Evolutionary conservation across 805 yeast genomes (phyloP).

Genomic region (Saturnispora kantuleensis): DNA sequence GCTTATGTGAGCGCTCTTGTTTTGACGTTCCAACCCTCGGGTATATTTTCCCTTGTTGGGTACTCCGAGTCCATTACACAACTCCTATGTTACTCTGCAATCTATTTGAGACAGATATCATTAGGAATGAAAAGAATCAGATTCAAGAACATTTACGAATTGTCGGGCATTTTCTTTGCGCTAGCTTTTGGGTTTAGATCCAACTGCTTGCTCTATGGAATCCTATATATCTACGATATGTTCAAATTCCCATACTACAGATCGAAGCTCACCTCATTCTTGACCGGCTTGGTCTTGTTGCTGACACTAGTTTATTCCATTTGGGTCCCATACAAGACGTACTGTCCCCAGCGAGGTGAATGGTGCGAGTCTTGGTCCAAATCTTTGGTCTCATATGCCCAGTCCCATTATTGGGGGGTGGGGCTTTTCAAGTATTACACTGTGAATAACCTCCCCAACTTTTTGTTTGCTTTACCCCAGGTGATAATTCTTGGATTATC

Average conservation of each 20-base stretch:
- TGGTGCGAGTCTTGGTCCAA: conserved; percentile 65
- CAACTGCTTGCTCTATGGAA: conserved; percentile 67
- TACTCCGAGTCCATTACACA: conserved; percentile 74
- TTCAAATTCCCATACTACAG: conserved; percentile 5
- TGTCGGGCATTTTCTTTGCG: conserved; percentile 47
- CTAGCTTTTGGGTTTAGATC: conserved; percentile 59
- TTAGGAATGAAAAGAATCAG: conserved; percentile 7
- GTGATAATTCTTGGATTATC: conserved; percentile 37
- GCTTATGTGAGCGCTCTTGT: conserved; percentile 24
- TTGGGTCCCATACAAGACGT: conserved; percentile 41
- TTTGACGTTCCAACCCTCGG: conserved; percentile 64
- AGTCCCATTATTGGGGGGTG: conserved; percentile 70
- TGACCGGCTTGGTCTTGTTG: conserved; percentile 51
- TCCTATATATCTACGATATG: conserved; percentile 52
- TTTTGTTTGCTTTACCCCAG: conserved; percentile 65
- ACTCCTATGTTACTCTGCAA: conserved; percentile 45
- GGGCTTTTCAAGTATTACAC: conserved; percentile 86
- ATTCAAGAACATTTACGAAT: conserved; percentile 22
- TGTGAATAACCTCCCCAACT: conserved; percentile 69
- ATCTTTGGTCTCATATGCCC: conserved; percentile 62
- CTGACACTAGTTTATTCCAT: conserved; percentile 37
- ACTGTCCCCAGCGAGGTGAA: conserved; percentile 63
- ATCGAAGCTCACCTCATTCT: conserved; percentile 25
- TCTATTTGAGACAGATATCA: conserved; percentile 38
- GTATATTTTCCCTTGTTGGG: conserved; percentile 62